A percentile compares a stretch with the other conserved stretches of the same genome.
phyloP scores from a whole-genome alignment of 176 grass and related monocot species.

The Miscanthus lutarioriparius region DNA sequence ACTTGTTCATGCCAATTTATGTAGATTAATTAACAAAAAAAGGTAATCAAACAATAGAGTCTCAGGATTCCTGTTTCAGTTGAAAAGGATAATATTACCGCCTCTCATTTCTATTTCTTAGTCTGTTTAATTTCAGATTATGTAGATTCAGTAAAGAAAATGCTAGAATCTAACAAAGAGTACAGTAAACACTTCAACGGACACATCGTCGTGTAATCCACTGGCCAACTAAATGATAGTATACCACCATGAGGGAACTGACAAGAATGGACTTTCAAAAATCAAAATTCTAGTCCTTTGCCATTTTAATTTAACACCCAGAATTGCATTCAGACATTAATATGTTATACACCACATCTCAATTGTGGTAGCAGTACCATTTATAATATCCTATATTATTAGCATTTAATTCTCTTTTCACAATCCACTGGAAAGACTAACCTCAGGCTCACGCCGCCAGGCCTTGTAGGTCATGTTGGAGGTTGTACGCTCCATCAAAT shows the following conservation, averaged over 20 bases:
- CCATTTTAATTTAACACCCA: no score
- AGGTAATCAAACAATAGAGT: neutral
- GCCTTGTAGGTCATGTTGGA: constrained; percentile 95
- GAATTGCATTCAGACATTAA: no score
- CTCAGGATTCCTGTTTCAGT: neutral
- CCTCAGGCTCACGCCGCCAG: constrained; percentile 90
- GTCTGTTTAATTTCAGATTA: neutral
- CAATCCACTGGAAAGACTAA: constrained; percentile 31
- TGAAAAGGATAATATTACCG: neutral
- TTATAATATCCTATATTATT: constrained; percentile 5
- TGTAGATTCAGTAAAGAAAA: neutral
- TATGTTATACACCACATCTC: no score
- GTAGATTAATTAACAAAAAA: neutral
- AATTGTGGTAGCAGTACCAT: no score
- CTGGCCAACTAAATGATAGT: neutral
- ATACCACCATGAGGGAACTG: no score
- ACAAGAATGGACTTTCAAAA: no score
- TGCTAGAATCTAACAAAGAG: neutral
- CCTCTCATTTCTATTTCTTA: neutral
- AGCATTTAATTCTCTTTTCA: neutral
- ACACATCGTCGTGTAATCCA: no score
- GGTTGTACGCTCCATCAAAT: constrained; percentile 90
- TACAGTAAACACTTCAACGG: neutral
- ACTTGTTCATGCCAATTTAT: neutral
- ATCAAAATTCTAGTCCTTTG: no score